Evolutionary conservation across 2,329 filamentous ascomycete species (phyloP), one percentile per base, ranked within the genome.

Genomic region (Lizonia empirigonia): DNA sequence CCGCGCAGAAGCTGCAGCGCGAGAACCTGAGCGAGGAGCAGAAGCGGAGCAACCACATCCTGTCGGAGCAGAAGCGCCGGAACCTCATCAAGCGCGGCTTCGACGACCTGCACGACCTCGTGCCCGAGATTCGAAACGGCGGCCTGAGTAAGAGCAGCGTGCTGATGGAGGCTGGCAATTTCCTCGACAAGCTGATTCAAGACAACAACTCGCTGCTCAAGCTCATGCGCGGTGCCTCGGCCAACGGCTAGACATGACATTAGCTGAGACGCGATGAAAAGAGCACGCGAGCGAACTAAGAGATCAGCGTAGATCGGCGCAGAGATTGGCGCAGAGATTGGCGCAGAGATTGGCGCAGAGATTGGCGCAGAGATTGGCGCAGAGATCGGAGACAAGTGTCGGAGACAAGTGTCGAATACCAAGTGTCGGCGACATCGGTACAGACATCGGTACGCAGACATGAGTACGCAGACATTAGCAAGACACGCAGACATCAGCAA

Each of bases 91-190:
- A 91, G 67, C 83, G 89, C 59, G 90, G 90, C 0, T 96, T 93
- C 62, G 88, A 91, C 34, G 88, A 93, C 50, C 76, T 96, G n/a
- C 84, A 84, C 58, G 80, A 85, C 22, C 78, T 95, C 18, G 89
- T 96, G 0, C 91, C 91, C 0, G 87, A 85, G 13, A 78, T 95
- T 9, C 82, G 82, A 47, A 85, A 84, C 20, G 88, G 88, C 7
- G 88, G 88, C 1, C 86, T 91, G 60, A 94, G 90, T 75, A 96
- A 95, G 76, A 92, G 89, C 68, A 86, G 85, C 7, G 87, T 91
- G 70, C 79, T 96, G 30, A 81, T 82, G 15, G 87, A 91, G 74
- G 83, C 89, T 3, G 88, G 85, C 12, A 86, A 90, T 58, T 95
- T 88, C 80, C 75, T 96, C n/a, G 85, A 92, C 56, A 83, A 87